Evolutionary conservation across 805 yeast genomes (phyloP).

Genomic region (Yarrowia sp.): DNA sequence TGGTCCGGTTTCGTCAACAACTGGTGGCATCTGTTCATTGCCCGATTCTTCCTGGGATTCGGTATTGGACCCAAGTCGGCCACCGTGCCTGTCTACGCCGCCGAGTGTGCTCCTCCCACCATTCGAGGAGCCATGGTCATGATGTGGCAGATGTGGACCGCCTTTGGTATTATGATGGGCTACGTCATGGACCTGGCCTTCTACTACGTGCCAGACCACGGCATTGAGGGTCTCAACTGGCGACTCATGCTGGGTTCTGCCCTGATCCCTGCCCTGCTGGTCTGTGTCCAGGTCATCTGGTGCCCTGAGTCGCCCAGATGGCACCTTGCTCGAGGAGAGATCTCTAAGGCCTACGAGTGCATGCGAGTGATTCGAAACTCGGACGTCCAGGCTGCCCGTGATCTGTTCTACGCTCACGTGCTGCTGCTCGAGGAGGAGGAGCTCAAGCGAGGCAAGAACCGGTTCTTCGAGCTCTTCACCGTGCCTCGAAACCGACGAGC

Average conservation of each 20-base stretch:
- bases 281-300: conserved; percentile 59
- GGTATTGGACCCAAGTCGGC: conserved; percentile 74
- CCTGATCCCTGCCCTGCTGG: conserved; percentile 62
- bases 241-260: conserved; percentile 73
- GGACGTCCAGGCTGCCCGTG: conserved; percentile 67
- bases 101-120: conserved; percentile 65
- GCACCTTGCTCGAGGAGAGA: conserved; percentile 62
- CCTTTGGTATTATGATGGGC: conserved; percentile 74
- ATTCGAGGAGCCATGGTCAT: conserved; percentile 71
- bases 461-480: conserved; percentile 57
- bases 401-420: conserved; percentile 64
- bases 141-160: conserved; percentile 80
- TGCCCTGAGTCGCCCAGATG: conserved; percentile 78
- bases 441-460: conserved; percentile 50
- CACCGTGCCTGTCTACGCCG: conserved; percentile 71
- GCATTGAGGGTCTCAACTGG: conserved; percentile 53
- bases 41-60: conserved; percentile 65
- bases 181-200: conserved; percentile 66
- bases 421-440: conserved; percentile 55
- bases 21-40: conserved; percentile 67
- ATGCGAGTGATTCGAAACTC: conserved; percentile 57
- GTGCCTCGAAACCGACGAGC: conserved; percentile 86
- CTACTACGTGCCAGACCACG: conserved; percentile 11
- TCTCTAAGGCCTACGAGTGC: conserved; percentile 59
- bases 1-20: conserved; percentile 69